Conservation (phyloP, 2,329 filamentous ascomycete genomes). For the Trichoderma atroviride region DNA sequence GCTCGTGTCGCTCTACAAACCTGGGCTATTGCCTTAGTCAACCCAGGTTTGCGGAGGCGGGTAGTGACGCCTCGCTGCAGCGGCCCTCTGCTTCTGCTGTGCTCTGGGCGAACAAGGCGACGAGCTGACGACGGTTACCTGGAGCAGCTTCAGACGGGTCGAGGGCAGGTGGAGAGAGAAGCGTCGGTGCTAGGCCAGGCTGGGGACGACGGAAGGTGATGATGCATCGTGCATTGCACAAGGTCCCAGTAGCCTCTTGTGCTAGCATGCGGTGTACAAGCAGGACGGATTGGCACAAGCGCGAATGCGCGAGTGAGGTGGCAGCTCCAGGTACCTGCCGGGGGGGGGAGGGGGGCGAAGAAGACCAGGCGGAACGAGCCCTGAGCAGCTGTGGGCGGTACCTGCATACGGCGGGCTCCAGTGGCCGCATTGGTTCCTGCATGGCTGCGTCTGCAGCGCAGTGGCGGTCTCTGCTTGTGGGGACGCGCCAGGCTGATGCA, state of each 20-base stretch:
- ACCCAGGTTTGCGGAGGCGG: slow-evolving; percentile 17
- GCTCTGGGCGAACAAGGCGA: slow-evolving; percentile 16
- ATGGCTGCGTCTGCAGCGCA: slow-evolving; percentile 25
- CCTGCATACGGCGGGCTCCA: slow-evolving; percentile 25
- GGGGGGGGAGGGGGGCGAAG: background rate
- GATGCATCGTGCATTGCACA: slow-evolving; percentile 23
- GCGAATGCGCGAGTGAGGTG: slow-evolving; percentile 6
- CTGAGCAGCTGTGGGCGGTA: slow-evolving; percentile 21
- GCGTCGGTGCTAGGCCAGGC: background rate
- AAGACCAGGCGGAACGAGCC: slow-evolving; percentile 20
- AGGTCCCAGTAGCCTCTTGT: background rate
- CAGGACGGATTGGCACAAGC: background rate
- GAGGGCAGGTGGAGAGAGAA: slow-evolving; percentile 8
- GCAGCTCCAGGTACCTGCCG: slow-evolving; percentile 10
- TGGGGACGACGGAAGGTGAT: background rate
- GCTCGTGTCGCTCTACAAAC: background rate
- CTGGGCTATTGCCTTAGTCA: slow-evolving; percentile 8
- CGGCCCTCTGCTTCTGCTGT: background rate
- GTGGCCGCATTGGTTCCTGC: slow-evolving; percentile 26
- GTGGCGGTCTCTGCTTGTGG: slow-evolving; percentile 23
- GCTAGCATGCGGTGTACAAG: slow-evolving; percentile 1
- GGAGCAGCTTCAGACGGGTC: background rate
- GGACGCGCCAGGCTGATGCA: slow-evolving; percentile 9
- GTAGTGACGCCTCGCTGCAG: slow-evolving; percentile 3
- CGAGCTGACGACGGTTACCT: slow-evolving; percentile 13